Evolutionary conservation across 1,139 yeast species (phyloP).

Genomic region (Saccharomyces hybrid): DNA sequence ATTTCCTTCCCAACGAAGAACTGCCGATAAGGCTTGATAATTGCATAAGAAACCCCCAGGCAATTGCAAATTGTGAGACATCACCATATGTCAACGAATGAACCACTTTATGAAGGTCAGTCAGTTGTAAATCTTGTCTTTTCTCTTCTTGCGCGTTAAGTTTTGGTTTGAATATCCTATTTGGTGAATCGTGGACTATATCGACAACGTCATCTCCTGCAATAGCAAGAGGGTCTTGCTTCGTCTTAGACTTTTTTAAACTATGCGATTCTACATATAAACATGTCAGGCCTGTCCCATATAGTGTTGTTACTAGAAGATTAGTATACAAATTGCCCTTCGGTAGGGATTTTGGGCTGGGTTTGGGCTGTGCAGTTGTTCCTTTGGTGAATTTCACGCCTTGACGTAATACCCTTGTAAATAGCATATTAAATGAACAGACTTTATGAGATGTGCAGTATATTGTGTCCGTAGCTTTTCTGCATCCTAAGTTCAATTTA

Average conservation of each 20-base stretch:
- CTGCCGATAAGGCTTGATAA: slow-evolving; percentile 11
- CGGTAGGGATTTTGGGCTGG: neutral
- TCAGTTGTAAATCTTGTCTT: slow-evolving; percentile 7
- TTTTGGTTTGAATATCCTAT: slow-evolving; percentile 10
- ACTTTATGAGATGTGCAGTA: neutral
- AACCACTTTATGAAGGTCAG: slow-evolving; percentile 5
- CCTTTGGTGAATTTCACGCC: neutral
- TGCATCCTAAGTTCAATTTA: neutral
- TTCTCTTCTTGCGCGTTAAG: slow-evolving; percentile 8
- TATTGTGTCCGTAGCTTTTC: neutral
- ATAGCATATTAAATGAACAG: neutral
- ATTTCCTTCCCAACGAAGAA: neutral
- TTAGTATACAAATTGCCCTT: neutral
- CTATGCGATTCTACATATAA: neutral
- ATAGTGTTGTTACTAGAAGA: neutral
- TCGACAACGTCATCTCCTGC: slow-evolving; percentile 3
- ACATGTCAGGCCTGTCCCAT: slow-evolving; percentile 2
- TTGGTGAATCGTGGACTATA: slow-evolving; percentile 14
- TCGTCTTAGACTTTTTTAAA: neutral
- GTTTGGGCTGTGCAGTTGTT: neutral
- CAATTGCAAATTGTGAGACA: slow-evolving; percentile 15
- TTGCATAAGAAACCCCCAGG: slow-evolving; percentile 20
- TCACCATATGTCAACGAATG: slow-evolving; percentile 16
- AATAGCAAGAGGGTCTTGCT: slow-evolving; percentile 4
- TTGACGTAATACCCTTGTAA: neutral